A percentile compares a stretch with the other conserved stretches of the same genome.
Conservation (phyloP, 805 yeast species). For the Zygosaccharomyces bisporus region DNA sequence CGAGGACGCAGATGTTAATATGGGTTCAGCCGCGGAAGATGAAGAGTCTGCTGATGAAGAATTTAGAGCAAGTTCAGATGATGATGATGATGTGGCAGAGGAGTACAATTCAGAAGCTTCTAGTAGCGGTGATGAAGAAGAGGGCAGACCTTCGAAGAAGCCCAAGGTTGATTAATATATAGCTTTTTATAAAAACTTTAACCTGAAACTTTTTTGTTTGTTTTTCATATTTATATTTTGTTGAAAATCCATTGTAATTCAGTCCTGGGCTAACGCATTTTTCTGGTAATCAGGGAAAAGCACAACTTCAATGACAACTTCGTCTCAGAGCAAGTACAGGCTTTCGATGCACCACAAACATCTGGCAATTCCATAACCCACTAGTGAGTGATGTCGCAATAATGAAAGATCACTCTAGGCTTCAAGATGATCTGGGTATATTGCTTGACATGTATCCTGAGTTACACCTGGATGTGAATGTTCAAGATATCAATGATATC, state of each 20-base stretch:
- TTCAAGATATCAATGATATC: not conserved
- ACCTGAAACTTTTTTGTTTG: slow-evolving; percentile 1
- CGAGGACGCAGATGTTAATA: slow-evolving; percentile 45
- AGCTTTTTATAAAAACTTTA: not conserved
- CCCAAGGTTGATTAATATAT: slow-evolving; percentile 25
- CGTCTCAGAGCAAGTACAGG: no score
- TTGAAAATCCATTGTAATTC: no score
- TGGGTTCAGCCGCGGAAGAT: slow-evolving; percentile 76
- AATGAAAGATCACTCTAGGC: slow-evolving; percentile 9
- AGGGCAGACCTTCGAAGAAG: slow-evolving; percentile 40
- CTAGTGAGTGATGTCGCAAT: not conserved
- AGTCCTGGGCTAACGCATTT: no score
- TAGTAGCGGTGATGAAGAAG: slow-evolving; percentile 32
- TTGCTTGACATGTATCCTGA: slow-evolving; percentile 36
- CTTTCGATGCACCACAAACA: no score
- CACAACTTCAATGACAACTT: no score
- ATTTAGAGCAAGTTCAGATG: slow-evolving; percentile 50
- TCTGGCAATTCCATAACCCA: not conserved
- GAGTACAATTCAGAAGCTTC: slow-evolving; percentile 70
- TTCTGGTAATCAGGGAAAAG: no score
- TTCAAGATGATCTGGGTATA: slow-evolving; percentile 24
- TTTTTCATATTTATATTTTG: no score
- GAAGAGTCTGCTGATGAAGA: slow-evolving; percentile 84
- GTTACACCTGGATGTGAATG: slow-evolving; percentile 11
- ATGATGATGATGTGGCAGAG: slow-evolving; percentile 69